Evolutionary conservation across 495 filamentous ascomycete species (phyloP), one percentile per base, ranked within the genome.

Genomic region (Aspergillus olivimuriae): DNA sequence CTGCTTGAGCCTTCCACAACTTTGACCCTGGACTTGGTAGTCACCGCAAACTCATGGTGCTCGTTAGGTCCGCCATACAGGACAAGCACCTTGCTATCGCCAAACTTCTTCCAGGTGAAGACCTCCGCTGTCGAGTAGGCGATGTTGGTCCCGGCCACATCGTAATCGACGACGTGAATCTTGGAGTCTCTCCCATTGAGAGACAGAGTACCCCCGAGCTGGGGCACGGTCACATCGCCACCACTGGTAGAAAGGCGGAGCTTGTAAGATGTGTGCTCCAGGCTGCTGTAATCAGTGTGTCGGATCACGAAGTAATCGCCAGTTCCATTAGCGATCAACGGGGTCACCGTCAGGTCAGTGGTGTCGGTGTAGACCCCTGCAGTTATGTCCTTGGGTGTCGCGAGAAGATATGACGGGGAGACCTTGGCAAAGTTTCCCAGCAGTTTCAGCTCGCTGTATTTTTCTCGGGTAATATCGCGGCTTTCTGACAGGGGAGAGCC

Each of bases 361-460:
- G 68, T 76, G 20, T 65, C 60, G 12, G 78, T 77, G 34, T 75
- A 75, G 3, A 51, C 57, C 0, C 70, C 62, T 6, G 71, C 81
- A 3, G 64, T 70, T n/a, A 69, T 53, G 32, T 66, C 75, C 4
- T 63, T 63, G 14, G 76, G 72, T 7, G 55, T 67, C 5, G 75
- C 65, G 3, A 72, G 66, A 21, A 87, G 66, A 48, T 87, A 89
- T 0, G 72, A 74, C 2, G 82, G 83, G 5, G 81, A 83, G 1
- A 76, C 77, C 46, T 81, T 81, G 35, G 81, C 57, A 63, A 90
- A 91, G 51, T 85, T 83, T 16, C 73, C 84, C 48, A 86, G 59
- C 1, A 90, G 70, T 45, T 89, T 92, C 28, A 85, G 61, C 52
- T 90, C 83, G 41, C 80, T 83, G 56, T 89, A 90, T 60, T 91